These are phyloP conservation scores for Tetradesmus lagerheimii DNA, from an alignment of 139 green algal species.

Conservation along the genomic window DNA sequence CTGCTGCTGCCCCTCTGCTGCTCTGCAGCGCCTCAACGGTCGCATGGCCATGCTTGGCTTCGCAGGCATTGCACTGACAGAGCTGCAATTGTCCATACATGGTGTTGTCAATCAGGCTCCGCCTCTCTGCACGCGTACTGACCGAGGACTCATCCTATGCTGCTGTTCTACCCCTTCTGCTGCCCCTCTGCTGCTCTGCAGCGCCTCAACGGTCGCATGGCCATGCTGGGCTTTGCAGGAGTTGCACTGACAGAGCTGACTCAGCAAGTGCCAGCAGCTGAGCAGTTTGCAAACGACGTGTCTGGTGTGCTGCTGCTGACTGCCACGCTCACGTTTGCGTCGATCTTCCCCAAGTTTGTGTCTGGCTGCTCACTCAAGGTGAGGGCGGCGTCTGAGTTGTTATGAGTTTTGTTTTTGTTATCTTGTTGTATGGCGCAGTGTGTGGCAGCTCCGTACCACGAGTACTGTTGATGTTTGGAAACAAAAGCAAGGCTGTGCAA, in stretches of 20 bases:
- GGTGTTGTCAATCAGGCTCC: too few species aligned
- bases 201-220: conserved; percentile 64
- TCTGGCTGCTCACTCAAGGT: conserved; percentile 56
- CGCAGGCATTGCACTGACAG: conserved; percentile 51
- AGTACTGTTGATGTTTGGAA: too few species aligned
- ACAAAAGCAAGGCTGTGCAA: too few species aligned
- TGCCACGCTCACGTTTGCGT: conserved; percentile 51
- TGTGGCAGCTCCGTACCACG: too few species aligned
- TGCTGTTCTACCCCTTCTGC: neutral
- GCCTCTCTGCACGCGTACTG: too few species aligned
- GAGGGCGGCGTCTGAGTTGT: too few species aligned
- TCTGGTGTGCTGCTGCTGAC: conserved; percentile 53
- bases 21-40: conserved; percentile 63
- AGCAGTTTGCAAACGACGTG: conserved; percentile 59
- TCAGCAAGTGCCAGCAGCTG: conserved; percentile 49
- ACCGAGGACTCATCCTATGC: neutral
- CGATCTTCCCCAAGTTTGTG: conserved; percentile 65
- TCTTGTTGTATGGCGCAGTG: too few species aligned
- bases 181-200: conserved; percentile 25
- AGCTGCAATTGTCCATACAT: too few species aligned
- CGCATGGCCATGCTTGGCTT: conserved; percentile 70
- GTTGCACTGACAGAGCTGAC: conserved; percentile 57
- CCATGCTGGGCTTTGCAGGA: conserved; percentile 65
- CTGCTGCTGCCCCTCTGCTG: neutral
- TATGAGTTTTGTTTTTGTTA: too few species aligned